phyloP scores from a whole-genome alignment of 1,284 basidiomycete genomes.

The Pseudozyma pruni region DNA sequence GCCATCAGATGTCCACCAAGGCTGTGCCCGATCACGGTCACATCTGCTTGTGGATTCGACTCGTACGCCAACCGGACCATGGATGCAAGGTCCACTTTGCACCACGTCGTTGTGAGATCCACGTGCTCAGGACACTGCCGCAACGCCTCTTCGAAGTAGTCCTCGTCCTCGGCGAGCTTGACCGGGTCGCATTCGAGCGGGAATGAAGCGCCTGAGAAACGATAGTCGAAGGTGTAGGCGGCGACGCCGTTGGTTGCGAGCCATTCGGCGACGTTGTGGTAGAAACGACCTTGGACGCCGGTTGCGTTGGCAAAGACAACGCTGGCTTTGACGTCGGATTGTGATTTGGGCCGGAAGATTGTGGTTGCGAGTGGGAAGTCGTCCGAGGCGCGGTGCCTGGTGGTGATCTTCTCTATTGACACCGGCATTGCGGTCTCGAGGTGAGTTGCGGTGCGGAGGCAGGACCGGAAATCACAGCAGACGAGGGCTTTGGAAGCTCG shows the following conservation, averaged over 20 bases:
- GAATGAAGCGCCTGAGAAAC: constrained; percentile 52
- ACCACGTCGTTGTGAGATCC: constrained; percentile 57
- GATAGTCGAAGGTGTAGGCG: constrained; percentile 57
- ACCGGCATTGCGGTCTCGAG: constrained; percentile 11
- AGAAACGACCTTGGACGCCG: constrained; percentile 56
- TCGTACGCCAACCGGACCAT: constrained; percentile 41
- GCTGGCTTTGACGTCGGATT: constrained; percentile 18
- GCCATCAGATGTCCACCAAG: constrained; percentile 55
- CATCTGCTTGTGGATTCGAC: constrained; percentile 31
- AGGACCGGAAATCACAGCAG: not conserved
- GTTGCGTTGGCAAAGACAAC: constrained; percentile 55
- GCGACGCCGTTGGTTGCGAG: constrained; percentile 50
- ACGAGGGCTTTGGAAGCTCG: not conserved
- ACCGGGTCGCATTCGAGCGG: constrained; percentile 38
- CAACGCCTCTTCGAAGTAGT: constrained; percentile 48
- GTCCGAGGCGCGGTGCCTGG: constrained; percentile 34
- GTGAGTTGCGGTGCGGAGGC: not conserved
- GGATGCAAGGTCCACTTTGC: constrained; percentile 48
- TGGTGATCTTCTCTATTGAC: constrained; percentile 14
- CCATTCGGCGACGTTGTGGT: constrained; percentile 50
- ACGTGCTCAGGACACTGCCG: constrained; percentile 33
- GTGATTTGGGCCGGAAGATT: constrained; percentile 38
- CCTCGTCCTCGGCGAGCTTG: constrained; percentile 45
- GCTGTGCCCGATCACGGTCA: constrained; percentile 53
- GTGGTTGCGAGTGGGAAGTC: constrained; percentile 46